phyloP scores from a whole-genome alignment of 2,329 filamentous ascomycete genomes.

The Cytospora chrysosperma region DNA sequence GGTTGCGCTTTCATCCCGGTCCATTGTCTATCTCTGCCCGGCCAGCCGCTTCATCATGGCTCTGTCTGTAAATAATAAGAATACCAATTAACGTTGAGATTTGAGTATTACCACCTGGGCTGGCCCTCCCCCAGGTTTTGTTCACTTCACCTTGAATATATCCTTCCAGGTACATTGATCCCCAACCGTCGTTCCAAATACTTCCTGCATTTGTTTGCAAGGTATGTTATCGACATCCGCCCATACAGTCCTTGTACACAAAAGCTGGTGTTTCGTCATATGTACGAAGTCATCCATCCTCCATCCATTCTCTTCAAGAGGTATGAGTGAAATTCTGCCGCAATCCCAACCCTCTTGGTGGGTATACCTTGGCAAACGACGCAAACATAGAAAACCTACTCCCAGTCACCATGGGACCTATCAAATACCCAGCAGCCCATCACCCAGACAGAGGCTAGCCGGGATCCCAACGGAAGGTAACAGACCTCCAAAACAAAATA shows the following conservation, averaged over 20 bases:
- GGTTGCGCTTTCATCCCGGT: not conserved
- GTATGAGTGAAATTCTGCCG: not conserved
- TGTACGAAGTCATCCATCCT: slow-evolving; percentile 13
- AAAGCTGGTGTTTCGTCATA: not conserved
- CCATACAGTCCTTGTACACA: not conserved
- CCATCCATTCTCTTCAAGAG: slow-evolving; percentile 6
- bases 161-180: not conserved
- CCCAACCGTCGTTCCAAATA: not conserved
- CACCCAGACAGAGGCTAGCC: not conserved
- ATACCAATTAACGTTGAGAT: slow-evolving; percentile 13
- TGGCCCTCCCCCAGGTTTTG: not conserved
- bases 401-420: no score
- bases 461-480: not conserved
- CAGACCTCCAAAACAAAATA: no score
- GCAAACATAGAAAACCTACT: no score
- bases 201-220: not conserved
- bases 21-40: not conserved
- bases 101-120: slow-evolving; percentile 14
- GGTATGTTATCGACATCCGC: not conserved
- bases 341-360: no score
- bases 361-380: no score
- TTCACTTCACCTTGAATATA: not conserved
- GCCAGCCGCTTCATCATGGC: not conserved
- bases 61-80: not conserved
- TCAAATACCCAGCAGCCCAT: not conserved